Conservation (phyloP, 164 flowering plant genomes). For the Chloranthus sessilifolius region DNA sequence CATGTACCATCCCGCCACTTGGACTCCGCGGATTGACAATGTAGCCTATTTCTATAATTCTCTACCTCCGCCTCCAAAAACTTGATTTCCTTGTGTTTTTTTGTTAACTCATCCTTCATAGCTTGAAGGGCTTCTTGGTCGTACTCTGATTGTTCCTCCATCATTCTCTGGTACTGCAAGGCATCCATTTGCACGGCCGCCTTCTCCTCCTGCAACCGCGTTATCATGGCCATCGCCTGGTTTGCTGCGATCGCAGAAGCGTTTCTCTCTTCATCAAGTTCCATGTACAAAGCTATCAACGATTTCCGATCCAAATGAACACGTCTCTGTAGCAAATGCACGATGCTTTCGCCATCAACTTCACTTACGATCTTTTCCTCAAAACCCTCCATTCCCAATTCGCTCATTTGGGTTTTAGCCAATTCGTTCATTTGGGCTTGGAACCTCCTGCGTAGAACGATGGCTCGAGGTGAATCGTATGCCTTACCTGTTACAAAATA, state of each 20-base stretch:
- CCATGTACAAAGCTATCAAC: constrained; percentile 50
- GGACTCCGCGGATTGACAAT: no score
- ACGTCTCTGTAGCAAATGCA: constrained; percentile 48
- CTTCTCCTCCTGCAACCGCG: constrained; percentile 79
- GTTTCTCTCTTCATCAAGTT: constrained; percentile 80
- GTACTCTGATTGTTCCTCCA: constrained; percentile 93
- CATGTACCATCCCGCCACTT: no score
- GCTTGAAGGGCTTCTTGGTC: constrained; percentile 66
- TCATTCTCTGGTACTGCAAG: constrained; percentile 87
- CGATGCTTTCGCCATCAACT: constrained; percentile 34
- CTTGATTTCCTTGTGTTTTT: constrained; percentile 56
- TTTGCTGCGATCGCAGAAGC: constrained; percentile 80
- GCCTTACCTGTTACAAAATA: no score
- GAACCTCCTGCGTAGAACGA: no score
- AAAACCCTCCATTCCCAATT: constrained; percentile 22
- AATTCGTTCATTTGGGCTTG: no score
- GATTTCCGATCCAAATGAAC: constrained; percentile 51
- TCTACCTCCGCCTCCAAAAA: constrained; percentile 52
- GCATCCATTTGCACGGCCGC: constrained; percentile 88
- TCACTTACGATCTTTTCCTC: constrained; percentile 30
- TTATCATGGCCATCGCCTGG: constrained; percentile 95
- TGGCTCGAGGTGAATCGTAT: no score
- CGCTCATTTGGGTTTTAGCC: no score
- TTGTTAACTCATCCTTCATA: constrained; percentile 44
- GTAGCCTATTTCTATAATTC: constrained; percentile 30